Conservation (phyloP, 2,329 filamentous ascomycete genomes). For the Ciborinia camelliae region DNA sequence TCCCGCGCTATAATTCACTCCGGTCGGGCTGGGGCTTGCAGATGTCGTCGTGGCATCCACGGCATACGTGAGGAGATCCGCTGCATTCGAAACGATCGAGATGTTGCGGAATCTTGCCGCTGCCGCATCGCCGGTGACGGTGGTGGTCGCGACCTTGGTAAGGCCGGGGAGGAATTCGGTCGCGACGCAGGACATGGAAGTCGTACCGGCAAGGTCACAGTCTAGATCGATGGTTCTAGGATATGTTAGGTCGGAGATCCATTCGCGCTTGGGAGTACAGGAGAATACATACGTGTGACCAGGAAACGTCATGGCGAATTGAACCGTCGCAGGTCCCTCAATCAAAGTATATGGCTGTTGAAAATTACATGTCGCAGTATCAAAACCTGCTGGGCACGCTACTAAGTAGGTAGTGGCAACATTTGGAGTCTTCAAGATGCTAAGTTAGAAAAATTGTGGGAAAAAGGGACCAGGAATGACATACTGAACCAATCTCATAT, state of each 20-base stretch:
- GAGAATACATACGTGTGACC: constrained; percentile 2
- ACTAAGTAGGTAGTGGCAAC: constrained; percentile 26
- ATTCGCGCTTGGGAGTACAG: too few species aligned
- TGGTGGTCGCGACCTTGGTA: constrained; percentile 15
- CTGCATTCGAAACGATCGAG: constrained; percentile 17
- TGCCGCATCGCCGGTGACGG: constrained; percentile 19
- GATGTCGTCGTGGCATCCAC: neutral
- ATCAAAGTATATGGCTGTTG: constrained; percentile 26
- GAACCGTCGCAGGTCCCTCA: constrained; percentile 23
- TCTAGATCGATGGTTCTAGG: constrained; percentile 1
- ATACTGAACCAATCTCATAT: constrained; percentile 24
- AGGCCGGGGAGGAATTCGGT: constrained; percentile 11
- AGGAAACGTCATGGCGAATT: constrained; percentile 22
- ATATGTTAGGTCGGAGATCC: neutral
- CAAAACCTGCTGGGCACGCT: constrained; percentile 19
- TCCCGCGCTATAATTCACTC: neutral
- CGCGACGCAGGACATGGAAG: constrained; percentile 13
- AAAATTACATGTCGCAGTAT: constrained; percentile 23
- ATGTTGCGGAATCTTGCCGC: constrained; percentile 21
- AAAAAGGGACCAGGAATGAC: neutral
- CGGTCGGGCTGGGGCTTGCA: neutral
- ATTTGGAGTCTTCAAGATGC: constrained; percentile 7
- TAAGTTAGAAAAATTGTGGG: neutral
- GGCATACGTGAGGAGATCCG: constrained; percentile 21
- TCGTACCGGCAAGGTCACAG: constrained; percentile 6